Evolutionary conservation across 2,329 filamentous ascomycete species (phyloP), one percentile per base, ranked within the genome.

Genomic region (Dothidotthia symphoricarpi): DNA sequence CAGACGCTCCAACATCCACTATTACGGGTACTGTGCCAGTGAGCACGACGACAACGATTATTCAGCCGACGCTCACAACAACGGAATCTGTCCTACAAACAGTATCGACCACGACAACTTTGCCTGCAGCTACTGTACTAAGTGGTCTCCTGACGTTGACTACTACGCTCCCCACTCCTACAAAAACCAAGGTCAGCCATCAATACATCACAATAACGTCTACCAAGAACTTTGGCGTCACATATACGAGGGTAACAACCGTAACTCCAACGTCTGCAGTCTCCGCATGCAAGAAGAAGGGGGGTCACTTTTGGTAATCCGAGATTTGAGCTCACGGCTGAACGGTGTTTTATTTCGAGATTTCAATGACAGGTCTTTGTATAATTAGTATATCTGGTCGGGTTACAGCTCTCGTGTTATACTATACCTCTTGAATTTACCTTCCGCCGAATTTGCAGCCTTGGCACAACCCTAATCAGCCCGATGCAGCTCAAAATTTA

Each of bases 81-180:
- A 60, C 56, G 1, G 60, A 63, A 16, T 51, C 53, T 2, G 48
- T 57, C 10, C 34, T 64, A 4, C 30, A 51, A 16, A 53, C 53
- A 10, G 47, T 45, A 1, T 55, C 57, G 1, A 47, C 50, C 9
- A 59, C 57, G 1, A 55, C 50, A 2, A 66, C 57, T 1, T 43
- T 67, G 1, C 63, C 66, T 3, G 61, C 66, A 13, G 46, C 51
- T 3, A 70, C 68, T 0, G 49, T 69, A 8, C 58, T 57, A 30
- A 62, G 57, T 4, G 67, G 67, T 8, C 41, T 58, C 12, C 57
- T 53, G 12, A 66, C 59, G 1, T 39, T 45, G 3, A 67, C 61
- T 0, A 55, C 60, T 8, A 69, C 67, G 1, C 55, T 63, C 2
- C 64, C 67, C 5, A 64, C 64, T 2, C 55, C 57, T 1, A 68